Evolutionary conservation across 495 filamentous ascomycete species (phyloP).

Genomic region (Penicillium bialowiezense): DNA sequence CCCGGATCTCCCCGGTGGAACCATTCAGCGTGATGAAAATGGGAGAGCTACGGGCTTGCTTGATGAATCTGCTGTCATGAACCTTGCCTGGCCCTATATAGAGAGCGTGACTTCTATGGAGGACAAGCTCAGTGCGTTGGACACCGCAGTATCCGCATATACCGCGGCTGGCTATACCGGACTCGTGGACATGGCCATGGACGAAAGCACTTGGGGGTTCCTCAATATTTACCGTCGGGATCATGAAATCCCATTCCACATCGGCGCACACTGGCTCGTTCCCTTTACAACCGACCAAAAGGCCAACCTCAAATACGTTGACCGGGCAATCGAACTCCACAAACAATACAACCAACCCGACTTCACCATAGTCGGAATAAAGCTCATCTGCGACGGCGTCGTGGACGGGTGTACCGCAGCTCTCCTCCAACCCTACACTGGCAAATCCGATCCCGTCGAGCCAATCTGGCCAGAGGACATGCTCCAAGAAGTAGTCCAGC

Average conservation of each 20-base stretch:
- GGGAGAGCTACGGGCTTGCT: conserved; percentile 56
- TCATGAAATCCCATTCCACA: conserved; percentile 49
- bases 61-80: conserved; percentile 54
- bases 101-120: conserved; percentile 48
- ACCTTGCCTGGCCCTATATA: conserved; percentile 58
- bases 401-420: conserved; percentile 66
- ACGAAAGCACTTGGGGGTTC: conserved; percentile 57
- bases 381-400: conserved; percentile 67
- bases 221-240: conserved; percentile 45
- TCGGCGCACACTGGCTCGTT: conserved; percentile 64
- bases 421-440: conserved; percentile 56
- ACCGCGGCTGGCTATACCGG: conserved; percentile 59
- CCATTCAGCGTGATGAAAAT: conserved; percentile 50
- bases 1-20: conserved; percentile 53
- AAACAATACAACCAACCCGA: conserved; percentile 48
- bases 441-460: conserved; percentile 37
- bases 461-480: conserved; percentile 55
- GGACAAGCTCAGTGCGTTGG: conserved; percentile 51
- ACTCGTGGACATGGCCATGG: conserved; percentile 70
- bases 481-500: conserved; percentile 52
- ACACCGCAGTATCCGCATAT: conserved; percentile 49
- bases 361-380: conserved; percentile 61
- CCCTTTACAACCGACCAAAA: conserved; percentile 20
- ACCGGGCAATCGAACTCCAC: conserved; percentile 56
- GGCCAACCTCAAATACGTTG: conserved; percentile 37